Conservation (phyloP, 2,329 filamentous ascomycete genomes). For the Sporothrix brunneoviolacea region DNA sequence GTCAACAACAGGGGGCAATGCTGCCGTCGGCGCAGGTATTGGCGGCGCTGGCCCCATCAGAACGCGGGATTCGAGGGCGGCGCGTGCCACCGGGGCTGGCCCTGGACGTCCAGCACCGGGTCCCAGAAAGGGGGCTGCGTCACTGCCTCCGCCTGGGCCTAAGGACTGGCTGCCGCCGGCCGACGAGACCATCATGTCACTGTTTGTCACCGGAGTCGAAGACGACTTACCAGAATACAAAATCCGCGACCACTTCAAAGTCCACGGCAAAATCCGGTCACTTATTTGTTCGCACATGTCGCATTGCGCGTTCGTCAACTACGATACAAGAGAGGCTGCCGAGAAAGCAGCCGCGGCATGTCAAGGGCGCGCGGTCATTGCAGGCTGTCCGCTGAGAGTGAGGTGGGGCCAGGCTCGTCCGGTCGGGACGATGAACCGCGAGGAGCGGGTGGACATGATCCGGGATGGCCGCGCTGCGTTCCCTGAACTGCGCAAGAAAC, state of each 20-base stretch:
- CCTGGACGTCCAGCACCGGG: constrained; percentile 34
- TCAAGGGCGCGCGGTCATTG: constrained; percentile 81
- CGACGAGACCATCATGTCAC: constrained; percentile 80
- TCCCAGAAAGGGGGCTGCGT: constrained; percentile 53
- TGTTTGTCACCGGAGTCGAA: constrained; percentile 92
- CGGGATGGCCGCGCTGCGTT: constrained; percentile 64
- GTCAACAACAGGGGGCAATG: constrained; percentile 35
- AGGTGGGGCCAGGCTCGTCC: constrained; percentile 92
- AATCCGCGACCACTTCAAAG: constrained; percentile 82
- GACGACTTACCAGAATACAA: constrained; percentile 93
- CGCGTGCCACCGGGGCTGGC: constrained; percentile 42
- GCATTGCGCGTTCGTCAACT: constrained; percentile 96
- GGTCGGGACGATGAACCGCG: constrained; percentile 83
- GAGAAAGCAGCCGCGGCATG: constrained; percentile 80
- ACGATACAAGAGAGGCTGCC: constrained; percentile 73
- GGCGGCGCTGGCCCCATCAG: constrained; percentile 71
- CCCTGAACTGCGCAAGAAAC: constrained; percentile 33
- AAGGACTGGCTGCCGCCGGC: constrained; percentile 80
- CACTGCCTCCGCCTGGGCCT: constrained; percentile 70
- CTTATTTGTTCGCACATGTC: constrained; percentile 94
- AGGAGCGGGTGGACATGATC: constrained; percentile 74
- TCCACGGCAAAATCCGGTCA: constrained; percentile 83
- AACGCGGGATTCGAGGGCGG: constrained; percentile 58
- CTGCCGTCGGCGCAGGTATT: constrained; percentile 47
- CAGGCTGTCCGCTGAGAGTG: constrained; percentile 82